These are phyloP conservation scores for Malassezia pachydermatis DNA, from an alignment of 1,284 basidiomycete genomes.

Conservation along the genomic window DNA sequence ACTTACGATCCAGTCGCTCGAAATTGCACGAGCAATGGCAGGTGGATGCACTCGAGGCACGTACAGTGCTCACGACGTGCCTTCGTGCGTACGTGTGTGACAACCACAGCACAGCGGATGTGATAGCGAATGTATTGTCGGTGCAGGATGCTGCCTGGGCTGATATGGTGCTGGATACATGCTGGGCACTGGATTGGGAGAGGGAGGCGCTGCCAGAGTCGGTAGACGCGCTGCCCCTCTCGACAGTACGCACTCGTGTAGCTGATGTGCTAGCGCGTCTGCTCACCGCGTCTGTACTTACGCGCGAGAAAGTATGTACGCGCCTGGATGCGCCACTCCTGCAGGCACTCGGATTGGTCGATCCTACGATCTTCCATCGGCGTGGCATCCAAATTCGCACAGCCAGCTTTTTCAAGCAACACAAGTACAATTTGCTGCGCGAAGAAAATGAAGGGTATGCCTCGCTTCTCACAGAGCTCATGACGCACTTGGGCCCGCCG, in stretches of 20 bases:
- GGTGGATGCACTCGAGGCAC: not conserved
- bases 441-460: constrained; percentile 97
- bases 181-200: constrained; percentile 39
- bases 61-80: not conserved
- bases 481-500: constrained; percentile 64
- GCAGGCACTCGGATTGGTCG: constrained; percentile 25
- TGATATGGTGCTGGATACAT: constrained; percentile 27
- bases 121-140: not conserved
- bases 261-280: constrained; percentile 13
- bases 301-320: constrained; percentile 13
- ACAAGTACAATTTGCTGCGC: constrained; percentile 91
- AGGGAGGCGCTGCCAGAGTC: constrained; percentile 31
- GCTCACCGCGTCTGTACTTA: constrained; percentile 11
- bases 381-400: constrained; percentile 41
- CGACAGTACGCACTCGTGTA: constrained; percentile 16
- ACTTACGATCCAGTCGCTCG: not conserved
- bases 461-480: constrained; percentile 74
- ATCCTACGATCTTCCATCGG: constrained; percentile 29
- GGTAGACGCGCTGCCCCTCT: constrained; percentile 10
- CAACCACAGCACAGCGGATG: not conserved
- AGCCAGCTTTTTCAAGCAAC: constrained; percentile 68
- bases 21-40: not conserved
- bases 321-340: constrained; percentile 32
- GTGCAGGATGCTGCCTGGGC: not conserved
- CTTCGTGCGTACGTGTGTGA: not conserved